Conservation (phyloP, 441 rosid species). For the Adansonia rubrostipa region DNA sequence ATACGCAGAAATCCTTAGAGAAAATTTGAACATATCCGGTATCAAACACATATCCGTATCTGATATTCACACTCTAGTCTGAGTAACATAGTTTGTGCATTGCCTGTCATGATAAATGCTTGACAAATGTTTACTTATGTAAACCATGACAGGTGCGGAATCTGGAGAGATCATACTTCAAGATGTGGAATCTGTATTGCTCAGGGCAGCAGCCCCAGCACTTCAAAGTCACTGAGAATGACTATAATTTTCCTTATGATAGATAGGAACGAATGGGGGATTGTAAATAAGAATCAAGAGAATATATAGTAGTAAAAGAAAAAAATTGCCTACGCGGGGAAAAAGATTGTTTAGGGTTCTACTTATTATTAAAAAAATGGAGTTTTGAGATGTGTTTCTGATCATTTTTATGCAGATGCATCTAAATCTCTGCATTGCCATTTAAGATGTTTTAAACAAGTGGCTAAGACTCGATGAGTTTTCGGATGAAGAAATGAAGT, state of each 20-base stretch:
- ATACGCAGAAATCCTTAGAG: too few relatives aligned
- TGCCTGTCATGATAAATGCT: neutral
- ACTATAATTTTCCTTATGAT: constrained; percentile 74
- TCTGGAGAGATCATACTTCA: constrained; percentile 86
- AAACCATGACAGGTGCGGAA: constrained; percentile 68
- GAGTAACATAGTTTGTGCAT: neutral
- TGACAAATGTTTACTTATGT: neutral
- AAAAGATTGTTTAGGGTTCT: neutral
- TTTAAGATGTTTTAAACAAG: neutral
- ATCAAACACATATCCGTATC: too few relatives aligned
- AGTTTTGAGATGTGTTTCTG: neutral
- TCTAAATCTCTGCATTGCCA: neutral
- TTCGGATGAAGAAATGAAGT: neutral
- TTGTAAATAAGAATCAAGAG: constrained; percentile 58
- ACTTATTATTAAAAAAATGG: neutral
- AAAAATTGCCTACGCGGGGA: constrained; percentile 20
- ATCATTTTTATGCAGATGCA: constrained; percentile 7
- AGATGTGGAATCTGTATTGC: constrained; percentile 94
- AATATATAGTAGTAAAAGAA: constrained; percentile 16
- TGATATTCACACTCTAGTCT: too few relatives aligned
- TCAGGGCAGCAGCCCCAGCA: constrained; percentile 74
- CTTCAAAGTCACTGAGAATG: constrained; percentile 81
- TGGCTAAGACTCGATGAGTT: neutral
- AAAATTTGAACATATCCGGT: too few relatives aligned
- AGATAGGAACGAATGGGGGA: constrained; percentile 55